Conservation (phyloP, 495 filamentous ascomycete genomes). For the Pseudotulostoma volvatum region DNA sequence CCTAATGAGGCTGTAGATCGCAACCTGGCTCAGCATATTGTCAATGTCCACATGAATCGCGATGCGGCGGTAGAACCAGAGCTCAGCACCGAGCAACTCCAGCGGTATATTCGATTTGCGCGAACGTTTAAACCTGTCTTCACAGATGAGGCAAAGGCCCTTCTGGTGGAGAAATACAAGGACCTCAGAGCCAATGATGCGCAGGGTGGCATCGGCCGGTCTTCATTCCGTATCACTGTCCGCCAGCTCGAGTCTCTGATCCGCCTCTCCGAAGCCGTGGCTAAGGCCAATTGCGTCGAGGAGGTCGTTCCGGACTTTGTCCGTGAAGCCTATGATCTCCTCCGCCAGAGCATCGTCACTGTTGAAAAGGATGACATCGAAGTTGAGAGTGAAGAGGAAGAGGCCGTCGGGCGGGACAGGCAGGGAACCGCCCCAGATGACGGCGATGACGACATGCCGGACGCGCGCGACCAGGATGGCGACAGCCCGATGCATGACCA, state of each 20-base stretch:
- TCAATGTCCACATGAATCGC: conserved; percentile 79
- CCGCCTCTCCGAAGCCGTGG: conserved; percentile 84
- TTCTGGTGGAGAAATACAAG: conserved; percentile 89
- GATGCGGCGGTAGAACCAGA: conserved; percentile 84
- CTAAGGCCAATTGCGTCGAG: conserved; percentile 91
- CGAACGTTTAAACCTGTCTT: conserved; percentile 90
- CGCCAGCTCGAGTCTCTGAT: conserved; percentile 92
- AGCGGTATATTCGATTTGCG: conserved; percentile 94
- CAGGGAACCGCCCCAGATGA: conserved; percentile 2
- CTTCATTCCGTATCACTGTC: conserved; percentile 93
- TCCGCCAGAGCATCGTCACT: conserved; percentile 87
- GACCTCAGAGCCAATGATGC: conserved; percentile 87
- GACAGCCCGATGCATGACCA: conserved; percentile 53
- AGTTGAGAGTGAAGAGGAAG: conserved; percentile 62
- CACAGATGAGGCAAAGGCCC: conserved; percentile 64
- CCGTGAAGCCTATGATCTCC: conserved; percentile 72
- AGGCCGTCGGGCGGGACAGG: conserved; percentile 6
- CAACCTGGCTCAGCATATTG: conserved; percentile 84
- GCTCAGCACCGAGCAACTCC: conserved; percentile 89
- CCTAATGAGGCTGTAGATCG: conserved; percentile 86
- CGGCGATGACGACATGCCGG: conserved; percentile 25
- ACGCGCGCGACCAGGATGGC: conserved; percentile 40
- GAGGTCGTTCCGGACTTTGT: conserved; percentile 77
- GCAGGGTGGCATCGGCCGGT: conserved; percentile 81
- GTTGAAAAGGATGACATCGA: conserved; percentile 98